Evolutionary conservation across 768 basidiomycete genomes (phyloP).

Genomic region (Coprinopsis marcescibilis): DNA sequence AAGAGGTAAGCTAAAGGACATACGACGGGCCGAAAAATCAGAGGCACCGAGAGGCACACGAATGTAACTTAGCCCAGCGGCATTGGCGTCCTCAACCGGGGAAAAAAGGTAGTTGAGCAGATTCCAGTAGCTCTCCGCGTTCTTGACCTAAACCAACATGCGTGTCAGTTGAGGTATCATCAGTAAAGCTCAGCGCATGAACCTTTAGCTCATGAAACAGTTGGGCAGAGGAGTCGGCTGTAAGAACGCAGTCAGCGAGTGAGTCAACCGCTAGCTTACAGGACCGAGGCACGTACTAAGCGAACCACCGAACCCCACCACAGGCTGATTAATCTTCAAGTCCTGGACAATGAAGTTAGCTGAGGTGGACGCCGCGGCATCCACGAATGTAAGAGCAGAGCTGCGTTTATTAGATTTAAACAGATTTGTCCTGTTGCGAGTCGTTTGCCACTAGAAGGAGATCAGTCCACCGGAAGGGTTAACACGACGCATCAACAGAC

Average conservation of each 20-base stretch:
- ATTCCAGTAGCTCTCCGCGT: constrained; percentile 48
- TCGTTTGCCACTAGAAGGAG: constrained; percentile 46
- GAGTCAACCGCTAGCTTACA: background rate
- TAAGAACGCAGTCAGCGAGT: background rate
- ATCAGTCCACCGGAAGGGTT: constrained; percentile 1
- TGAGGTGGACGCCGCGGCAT: constrained; percentile 41
- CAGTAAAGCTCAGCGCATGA: too few relatives aligned
- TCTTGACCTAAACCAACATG: too few relatives aligned
- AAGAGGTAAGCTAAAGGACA: constrained; percentile 9
- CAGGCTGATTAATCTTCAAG: constrained; percentile 43
- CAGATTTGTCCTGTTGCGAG: constrained; percentile 39
- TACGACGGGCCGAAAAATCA: constrained; percentile 58
- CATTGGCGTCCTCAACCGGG: constrained; percentile 50
- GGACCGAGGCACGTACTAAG: constrained; percentile 38
- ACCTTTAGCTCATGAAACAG: constrained; percentile 60
- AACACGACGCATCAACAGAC: constrained; percentile 13
- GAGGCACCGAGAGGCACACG: constrained; percentile 64
- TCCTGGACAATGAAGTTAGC: constrained; percentile 59
- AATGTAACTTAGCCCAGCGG: constrained; percentile 61
- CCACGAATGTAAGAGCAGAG: constrained; percentile 44
- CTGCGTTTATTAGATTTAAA: constrained; percentile 40
- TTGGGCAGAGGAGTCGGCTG: constrained; percentile 66
- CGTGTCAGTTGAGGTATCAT: too few relatives aligned
- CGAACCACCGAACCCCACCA: constrained; percentile 59
- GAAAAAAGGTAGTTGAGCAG: constrained; percentile 42